Percentiles rank a stretch among this genome's conserved stretches.
Conservation (phyloP, 1,139 yeast species). For the Pichia terricola region DNA sequence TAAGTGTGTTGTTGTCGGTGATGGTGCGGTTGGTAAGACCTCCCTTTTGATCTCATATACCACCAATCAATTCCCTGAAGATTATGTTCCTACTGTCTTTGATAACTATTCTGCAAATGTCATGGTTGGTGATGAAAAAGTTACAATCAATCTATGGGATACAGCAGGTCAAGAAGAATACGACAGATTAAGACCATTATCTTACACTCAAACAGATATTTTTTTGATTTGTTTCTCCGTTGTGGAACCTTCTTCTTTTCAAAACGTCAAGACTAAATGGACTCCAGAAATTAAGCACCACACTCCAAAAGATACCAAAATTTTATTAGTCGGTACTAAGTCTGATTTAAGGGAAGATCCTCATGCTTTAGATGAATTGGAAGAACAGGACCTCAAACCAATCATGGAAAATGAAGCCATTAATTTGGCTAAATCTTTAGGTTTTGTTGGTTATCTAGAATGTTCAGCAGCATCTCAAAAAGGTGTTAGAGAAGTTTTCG, state of each 20-base stretch:
- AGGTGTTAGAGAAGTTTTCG: conserved; percentile 78
- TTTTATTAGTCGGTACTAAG: conserved; percentile 79
- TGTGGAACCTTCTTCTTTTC: conserved; percentile 72
- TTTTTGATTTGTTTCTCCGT: conserved; percentile 83
- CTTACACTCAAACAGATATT: conserved; percentile 89
- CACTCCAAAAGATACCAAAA: conserved; percentile 66
- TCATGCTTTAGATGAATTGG: conserved; percentile 62
- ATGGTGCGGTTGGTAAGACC: conserved; percentile 95
- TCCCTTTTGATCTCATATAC: conserved; percentile 84
- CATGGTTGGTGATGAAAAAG: conserved; percentile 71
- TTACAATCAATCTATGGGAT: conserved; percentile 87
- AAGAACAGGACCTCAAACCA: conserved; percentile 54
- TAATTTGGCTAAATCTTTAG: conserved; percentile 60
- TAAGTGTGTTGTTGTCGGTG: conserved; percentile 94
- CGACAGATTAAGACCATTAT: conserved; percentile 81
- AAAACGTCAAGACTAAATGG: conserved; percentile 71
- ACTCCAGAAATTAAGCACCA: conserved; percentile 83
- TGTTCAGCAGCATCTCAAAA: conserved; percentile 91
- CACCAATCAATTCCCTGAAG: conserved; percentile 89
- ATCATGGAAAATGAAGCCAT: conserved; percentile 54
- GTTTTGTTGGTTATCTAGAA: conserved; percentile 70
- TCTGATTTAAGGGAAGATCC: conserved; percentile 77
- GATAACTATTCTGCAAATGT: conserved; percentile 87
- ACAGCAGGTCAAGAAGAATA: conserved; percentile 97
- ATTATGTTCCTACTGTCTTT: conserved; percentile 81